Evolutionary conservation across 257 asterid genomes (phyloP).

Genomic region (Jasminum sambac): DNA sequence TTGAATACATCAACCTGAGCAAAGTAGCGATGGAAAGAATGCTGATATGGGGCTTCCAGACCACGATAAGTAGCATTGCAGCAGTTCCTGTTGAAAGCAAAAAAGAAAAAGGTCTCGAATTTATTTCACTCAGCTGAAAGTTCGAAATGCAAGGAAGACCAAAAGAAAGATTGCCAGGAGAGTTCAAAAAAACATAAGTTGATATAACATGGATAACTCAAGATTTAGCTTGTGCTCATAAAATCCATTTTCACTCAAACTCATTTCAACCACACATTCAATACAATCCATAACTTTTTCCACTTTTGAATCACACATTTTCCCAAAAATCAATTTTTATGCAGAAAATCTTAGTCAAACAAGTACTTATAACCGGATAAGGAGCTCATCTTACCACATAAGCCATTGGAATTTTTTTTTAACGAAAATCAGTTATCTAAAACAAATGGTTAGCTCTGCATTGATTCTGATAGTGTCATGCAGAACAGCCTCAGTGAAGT

Average conservation of each 20-base stretch:
- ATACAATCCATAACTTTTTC: too few relatives aligned
- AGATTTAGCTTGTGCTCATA: too few relatives aligned
- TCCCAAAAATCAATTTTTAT: too few relatives aligned
- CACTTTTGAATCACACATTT: too few relatives aligned
- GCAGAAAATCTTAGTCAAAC: background rate
- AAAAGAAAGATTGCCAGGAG: conserved; percentile 17
- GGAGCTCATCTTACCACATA: background rate
- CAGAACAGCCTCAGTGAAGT: background rate
- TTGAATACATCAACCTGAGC: conserved; percentile 59
- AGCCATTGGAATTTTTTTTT: background rate
- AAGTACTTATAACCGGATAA: background rate
- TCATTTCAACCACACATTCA: too few relatives aligned
- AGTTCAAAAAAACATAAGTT: conserved; percentile 3
- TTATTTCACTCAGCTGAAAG: conserved; percentile 18
- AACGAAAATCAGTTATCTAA: background rate
- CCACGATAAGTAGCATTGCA: conserved; percentile 87
- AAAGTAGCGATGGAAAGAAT: conserved; percentile 68
- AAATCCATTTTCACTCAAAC: too few relatives aligned
- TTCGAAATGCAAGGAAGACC: conserved; percentile 22
- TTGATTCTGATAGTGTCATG: background rate
- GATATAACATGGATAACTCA: background rate
- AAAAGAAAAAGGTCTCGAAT: conserved; percentile 8
- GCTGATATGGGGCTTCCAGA: conserved; percentile 80
- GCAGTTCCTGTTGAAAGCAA: conserved; percentile 74
- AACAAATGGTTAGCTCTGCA: background rate